These are phyloP conservation scores for Pseudomicrostroma phylloplanum DNA, from an alignment of 1,284 basidiomycete species.

Conservation along the genomic window DNA sequence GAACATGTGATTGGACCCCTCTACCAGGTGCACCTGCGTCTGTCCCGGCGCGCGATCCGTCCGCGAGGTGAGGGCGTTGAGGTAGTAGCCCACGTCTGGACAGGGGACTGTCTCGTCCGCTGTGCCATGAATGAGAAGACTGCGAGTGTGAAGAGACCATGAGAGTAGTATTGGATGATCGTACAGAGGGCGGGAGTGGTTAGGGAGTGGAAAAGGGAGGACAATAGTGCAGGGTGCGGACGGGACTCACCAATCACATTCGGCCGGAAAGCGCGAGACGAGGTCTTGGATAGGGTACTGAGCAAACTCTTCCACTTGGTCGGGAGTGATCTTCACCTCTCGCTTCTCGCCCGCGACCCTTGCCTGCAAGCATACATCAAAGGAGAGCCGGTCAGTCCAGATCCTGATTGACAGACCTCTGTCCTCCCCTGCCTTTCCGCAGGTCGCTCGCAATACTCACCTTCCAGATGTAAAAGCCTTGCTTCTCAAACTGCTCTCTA, in stretches of 20 bases:
- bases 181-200: background rate
- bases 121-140: constrained; percentile 31
- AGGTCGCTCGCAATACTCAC: constrained; percentile 29
- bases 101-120: constrained; percentile 32
- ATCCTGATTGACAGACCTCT: background rate
- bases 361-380: background rate
- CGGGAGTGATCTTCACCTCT: constrained; percentile 25
- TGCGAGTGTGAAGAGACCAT: background rate
- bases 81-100: constrained; percentile 23
- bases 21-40: constrained; percentile 25
- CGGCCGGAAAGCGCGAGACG: constrained; percentile 24
- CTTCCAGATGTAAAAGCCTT: constrained; percentile 33
- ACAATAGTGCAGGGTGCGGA: too few species aligned
- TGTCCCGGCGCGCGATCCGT: constrained; percentile 19
- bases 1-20: constrained; percentile 35
- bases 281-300: constrained; percentile 23
- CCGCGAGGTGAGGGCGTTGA: constrained; percentile 23
- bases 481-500: constrained; percentile 21
- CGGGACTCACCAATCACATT: constrained; percentile 23
- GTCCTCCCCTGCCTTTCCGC: constrained; percentile 17
- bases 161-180: background rate
- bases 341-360: constrained; percentile 26
- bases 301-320: constrained; percentile 31
- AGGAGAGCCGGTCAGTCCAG: too few species aligned
- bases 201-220: background rate